Conservation (phyloP, 768 basidiomycete species). For the Calvatia gigantea region DNA sequence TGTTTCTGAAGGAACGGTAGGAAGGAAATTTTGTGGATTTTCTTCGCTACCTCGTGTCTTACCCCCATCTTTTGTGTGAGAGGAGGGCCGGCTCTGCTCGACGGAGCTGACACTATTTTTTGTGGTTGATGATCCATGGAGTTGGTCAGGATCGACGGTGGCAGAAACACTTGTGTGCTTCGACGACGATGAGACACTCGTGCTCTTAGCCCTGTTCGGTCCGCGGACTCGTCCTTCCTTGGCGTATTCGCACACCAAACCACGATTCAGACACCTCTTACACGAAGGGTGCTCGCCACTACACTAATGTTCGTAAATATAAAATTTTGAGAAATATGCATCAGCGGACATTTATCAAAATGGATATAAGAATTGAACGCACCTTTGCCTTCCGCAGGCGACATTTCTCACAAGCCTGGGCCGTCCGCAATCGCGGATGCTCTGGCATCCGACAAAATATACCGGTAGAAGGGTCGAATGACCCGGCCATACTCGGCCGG, state of each 20-base stretch:
- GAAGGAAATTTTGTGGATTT: not conserved
- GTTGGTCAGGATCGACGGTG: constrained; percentile 12
- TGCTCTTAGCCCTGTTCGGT: constrained; percentile 52
- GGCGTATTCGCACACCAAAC: constrained; percentile 63
- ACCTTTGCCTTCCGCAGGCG: constrained; percentile 74
- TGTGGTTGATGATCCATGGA: constrained; percentile 18
- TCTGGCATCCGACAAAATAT: constrained; percentile 64
- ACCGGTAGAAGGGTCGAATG: constrained; percentile 61
- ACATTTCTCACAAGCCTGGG: constrained; percentile 76
- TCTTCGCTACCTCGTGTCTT: not conserved
- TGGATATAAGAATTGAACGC: constrained; percentile 17
- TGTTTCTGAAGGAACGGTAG: not conserved
- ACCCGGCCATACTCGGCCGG: constrained; percentile 42
- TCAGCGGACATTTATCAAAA: not conserved
- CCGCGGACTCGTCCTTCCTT: constrained; percentile 63
- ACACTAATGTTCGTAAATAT: constrained; percentile 39
- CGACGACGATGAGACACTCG: constrained; percentile 3
- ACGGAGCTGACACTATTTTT: constrained; percentile 20
- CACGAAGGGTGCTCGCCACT: constrained; percentile 70
- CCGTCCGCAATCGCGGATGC: constrained; percentile 63
- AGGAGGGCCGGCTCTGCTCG: constrained; percentile 13
- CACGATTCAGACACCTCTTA: constrained; percentile 56
- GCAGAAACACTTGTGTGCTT: constrained; percentile 9
- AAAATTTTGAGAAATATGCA: not conserved
- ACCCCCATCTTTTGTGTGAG: not conserved